Base-by-base conservation (phyloP, 1,139 yeast species). In the Saccharomyces hybrid region DNA sequence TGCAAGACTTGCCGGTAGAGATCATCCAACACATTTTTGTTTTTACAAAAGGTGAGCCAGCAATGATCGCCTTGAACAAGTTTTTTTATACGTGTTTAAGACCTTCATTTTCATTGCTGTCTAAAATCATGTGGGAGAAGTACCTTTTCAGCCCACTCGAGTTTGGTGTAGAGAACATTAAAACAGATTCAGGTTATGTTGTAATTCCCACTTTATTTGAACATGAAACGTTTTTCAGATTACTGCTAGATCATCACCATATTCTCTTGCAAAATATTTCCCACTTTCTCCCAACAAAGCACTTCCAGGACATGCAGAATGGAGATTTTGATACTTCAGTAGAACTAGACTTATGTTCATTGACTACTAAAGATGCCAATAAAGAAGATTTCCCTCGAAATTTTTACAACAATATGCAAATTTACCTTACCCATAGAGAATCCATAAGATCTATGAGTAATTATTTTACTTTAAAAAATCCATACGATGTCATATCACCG, bases 21-120 rank as follows among this genome's bases (percentile, higher is more conserved):
- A 34, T 64, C 11, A 47, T 64, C 11, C 61, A 62, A 49, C 54
- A 51, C 14, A 61, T 64, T 14, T 64, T 63, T 44, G 54, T 62
- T 14, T 54, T 56, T 4, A 48, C 63, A 5, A 55, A 56, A 14
- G 59, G 58, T 19, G 48, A 52, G 14, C 48, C 50, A 5, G 41
- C 56, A 4, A 42, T 64, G 55, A 51, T 59, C 4, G 14, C 53
- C 44, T 49, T 61, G 38, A 61, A 54, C 44, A 58, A 46, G 49
- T 51, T 47, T 29, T 58, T 63, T 24, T 50, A 56, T 26, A 21
- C 46, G 9, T 51, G 53, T 34, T 51, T 64, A 19, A 42, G 51
- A 26, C 61, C 64, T 4, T 53, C 55, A 1, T 48, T 38, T n/a
- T 52, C 49, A 14, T 48, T 61, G 32, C 5, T 58, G 28, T 38